These are phyloP conservation scores for Teunomyces atbi DNA, from an alignment of 805 yeast genomes.

Conservation along the genomic window DNA sequence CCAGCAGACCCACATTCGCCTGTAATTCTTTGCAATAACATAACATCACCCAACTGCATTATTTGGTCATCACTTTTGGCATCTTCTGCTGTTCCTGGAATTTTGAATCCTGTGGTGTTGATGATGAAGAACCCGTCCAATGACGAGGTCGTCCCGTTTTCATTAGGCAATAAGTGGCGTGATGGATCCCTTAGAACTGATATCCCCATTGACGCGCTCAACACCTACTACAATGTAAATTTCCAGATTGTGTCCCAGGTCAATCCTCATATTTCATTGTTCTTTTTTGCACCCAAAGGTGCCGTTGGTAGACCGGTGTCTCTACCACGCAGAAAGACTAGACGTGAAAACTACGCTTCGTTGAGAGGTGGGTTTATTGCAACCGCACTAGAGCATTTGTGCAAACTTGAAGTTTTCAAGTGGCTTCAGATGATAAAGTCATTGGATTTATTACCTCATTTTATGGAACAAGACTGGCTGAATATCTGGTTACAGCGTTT, in stretches of 20 bases:
- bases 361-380: constrained; percentile 77
- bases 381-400: constrained; percentile 66
- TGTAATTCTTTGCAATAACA: constrained; percentile 70
- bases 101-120: constrained; percentile 72
- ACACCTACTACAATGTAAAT: constrained; percentile 72
- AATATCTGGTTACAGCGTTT: constrained; percentile 71
- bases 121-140: constrained; percentile 58
- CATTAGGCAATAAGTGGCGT: constrained; percentile 72
- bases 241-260: constrained; percentile 79
- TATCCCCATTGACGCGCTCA: constrained; percentile 70
- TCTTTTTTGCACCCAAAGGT: constrained; percentile 76
- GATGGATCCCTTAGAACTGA: constrained; percentile 81
- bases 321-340: constrained; percentile 42
- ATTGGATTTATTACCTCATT: constrained; percentile 64
- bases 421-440: constrained; percentile 69
- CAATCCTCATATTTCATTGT: constrained; percentile 75
- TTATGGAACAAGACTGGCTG: constrained; percentile 79
- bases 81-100: constrained; percentile 81
- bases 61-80: constrained; percentile 80
- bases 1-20: constrained; percentile 84
- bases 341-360: constrained; percentile 31
- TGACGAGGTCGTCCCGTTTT: constrained; percentile 55
- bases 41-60: constrained; percentile 76
- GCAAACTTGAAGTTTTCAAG: constrained; percentile 71
- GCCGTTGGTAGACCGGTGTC: constrained; percentile 79